phyloP scores from a whole-genome alignment of 2,329 filamentous ascomycete genomes.

The Penicillium sp. region DNA sequence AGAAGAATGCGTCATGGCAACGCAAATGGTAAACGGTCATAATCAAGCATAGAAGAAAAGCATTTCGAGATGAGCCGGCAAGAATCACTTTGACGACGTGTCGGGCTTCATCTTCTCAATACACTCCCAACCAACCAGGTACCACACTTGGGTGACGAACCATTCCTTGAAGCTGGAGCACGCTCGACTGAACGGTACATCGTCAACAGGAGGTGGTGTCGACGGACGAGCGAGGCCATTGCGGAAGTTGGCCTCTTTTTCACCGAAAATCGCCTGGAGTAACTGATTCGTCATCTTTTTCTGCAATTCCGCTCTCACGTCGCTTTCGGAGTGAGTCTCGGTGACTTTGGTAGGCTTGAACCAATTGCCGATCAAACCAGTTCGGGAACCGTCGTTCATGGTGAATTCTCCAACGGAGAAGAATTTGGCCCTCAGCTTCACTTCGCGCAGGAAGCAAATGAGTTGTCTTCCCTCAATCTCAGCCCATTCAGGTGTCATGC shows the following conservation, averaged over 20 bases:
- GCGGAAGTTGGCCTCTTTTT: conserved; percentile 27
- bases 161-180: conserved; percentile 44
- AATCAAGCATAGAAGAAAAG: too few species aligned
- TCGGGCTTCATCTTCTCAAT: conserved; percentile 7
- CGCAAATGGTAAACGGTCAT: too few species aligned
- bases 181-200: conserved; percentile 5
- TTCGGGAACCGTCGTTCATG: too few species aligned
- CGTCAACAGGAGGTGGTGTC: conserved; percentile 15
- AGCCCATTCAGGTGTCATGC: conserved; percentile 20
- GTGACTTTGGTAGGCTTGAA: neutral
- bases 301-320: conserved; percentile 30
- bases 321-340: too few species aligned
- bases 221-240: conserved; percentile 21
- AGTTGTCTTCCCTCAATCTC: conserved; percentile 34
- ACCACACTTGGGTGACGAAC: conserved; percentile 54
- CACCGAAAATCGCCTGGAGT: conserved; percentile 38
- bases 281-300: conserved; percentile 26
- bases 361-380: neutral
- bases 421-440: conserved; percentile 6
- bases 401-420: too few species aligned
- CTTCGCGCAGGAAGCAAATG: conserved; percentile 30
- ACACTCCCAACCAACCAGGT: conserved; percentile 52
- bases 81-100: too few species aligned
- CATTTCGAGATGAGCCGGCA: too few species aligned
- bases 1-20: too few species aligned